These are phyloP conservation scores for Saturnispora quitensis DNA, from an alignment of 805 yeast species.

Conservation along the genomic window DNA sequence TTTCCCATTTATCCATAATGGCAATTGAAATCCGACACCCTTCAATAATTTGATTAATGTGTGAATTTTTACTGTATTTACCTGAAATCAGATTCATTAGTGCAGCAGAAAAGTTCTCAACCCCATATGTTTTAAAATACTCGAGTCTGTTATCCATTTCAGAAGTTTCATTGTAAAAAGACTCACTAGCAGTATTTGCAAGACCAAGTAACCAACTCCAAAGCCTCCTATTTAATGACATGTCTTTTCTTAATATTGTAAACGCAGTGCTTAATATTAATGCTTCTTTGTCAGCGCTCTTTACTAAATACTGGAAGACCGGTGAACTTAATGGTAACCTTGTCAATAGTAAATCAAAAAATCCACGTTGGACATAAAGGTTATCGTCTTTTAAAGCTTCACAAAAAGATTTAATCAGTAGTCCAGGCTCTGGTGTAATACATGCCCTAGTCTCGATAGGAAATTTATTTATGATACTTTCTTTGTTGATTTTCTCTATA, in stretches of 20 bases:
- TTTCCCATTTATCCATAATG: conserved; percentile 91
- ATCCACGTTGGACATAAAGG: conserved; percentile 76
- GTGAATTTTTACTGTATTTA: conserved; percentile 16
- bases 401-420: conserved; percentile 65
- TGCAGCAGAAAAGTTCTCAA: conserved; percentile 41
- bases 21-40: conserved; percentile 61
- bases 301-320: conserved; percentile 39
- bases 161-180: conserved; percentile 7
- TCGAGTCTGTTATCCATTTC: conserved; percentile 28
- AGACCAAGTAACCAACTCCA: conserved; percentile 95
- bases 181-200: conserved; percentile 27
- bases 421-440: conserved; percentile 69
- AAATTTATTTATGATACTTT: conserved; percentile 15
- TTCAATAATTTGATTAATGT: conserved; percentile 31
- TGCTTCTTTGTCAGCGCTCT: conserved; percentile 45
- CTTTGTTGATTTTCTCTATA: conserved; percentile 15
- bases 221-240: conserved; percentile 88
- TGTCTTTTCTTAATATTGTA: conserved; percentile 72
- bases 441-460: conserved; percentile 46
- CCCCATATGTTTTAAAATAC: conserved; percentile 56
- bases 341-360: conserved; percentile 67
- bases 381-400: conserved; percentile 59
- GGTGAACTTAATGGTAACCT: conserved; percentile 58
- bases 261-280: conserved; percentile 55
- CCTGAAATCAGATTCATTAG: conserved; percentile 40